Base-by-base conservation (phyloP, 768 basidiomycete genomes). In the Agaricus blazei region DNA sequence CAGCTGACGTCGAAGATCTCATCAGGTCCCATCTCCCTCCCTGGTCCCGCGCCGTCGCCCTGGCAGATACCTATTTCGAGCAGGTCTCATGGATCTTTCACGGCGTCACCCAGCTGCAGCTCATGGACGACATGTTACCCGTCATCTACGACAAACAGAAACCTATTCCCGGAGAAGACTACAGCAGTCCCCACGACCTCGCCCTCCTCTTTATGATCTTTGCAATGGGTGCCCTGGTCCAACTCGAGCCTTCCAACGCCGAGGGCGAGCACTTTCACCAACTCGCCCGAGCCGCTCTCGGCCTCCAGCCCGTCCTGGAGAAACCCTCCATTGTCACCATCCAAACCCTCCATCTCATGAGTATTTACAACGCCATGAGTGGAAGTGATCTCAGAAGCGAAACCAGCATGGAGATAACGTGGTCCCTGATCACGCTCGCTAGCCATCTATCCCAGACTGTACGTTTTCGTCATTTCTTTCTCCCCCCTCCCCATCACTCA, bases 381-480 rank as follows among this genome's bases (percentile, higher is more conserved):
- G 84, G 83, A 26, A 80, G 77, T 59, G 85, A 84, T 64, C 62
- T 80, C 14, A 73, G 71, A 52, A 76, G 75, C 51, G 85, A 88
- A 65, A 82, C 82, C 3, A 84, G 81, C 57, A 87, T 82, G 84
- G 85, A 87, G 70, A 80, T 81, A 70, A 82, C 85, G 19, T 87
- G 86, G 86, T 80, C 77, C 11, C 66, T 87, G 44, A 73, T 85
- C 38, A 82, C 80, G 9, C 70, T 88, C n/a, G 83, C 83, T 1
- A 75, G 80, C 11, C 83, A 88, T 70, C 64, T 88, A 40, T 76
- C 83, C 53, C 83, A 85, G 68, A 80, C 83, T 9, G 84, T 87
- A 63, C 52, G 83, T 74, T 34, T 49, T 59, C 53, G 51, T 40
- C 29, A 51, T 40, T 36, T 48, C 43, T 27, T 48, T 7, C n/a